Conservation (phyloP, 2,329 filamentous ascomycete species). For the Hypoxylon sp. region DNA sequence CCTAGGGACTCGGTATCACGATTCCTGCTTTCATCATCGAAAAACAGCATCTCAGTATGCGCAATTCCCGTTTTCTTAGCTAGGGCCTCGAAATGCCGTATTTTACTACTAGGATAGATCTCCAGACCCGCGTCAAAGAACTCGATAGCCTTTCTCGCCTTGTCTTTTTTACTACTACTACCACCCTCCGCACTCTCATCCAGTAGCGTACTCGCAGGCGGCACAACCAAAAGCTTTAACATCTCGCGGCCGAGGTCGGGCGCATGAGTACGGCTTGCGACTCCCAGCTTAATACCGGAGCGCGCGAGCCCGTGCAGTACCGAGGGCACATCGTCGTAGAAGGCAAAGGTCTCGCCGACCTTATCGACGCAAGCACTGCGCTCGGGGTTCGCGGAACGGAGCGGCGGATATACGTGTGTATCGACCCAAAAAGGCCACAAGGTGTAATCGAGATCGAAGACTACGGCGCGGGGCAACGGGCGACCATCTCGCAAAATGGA, state of each 20-base stretch:
- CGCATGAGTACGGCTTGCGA: constrained; percentile 82
- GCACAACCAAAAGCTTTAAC: constrained; percentile 75
- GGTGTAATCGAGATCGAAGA: constrained; percentile 97
- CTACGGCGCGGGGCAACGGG: constrained; percentile 82
- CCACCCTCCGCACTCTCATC: constrained; percentile 19
- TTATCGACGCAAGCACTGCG: constrained; percentile 59
- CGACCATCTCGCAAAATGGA: constrained; percentile 62
- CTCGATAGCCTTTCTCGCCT: constrained; percentile 60
- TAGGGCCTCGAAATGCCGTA: constrained; percentile 81
- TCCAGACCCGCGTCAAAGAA: constrained; percentile 69
- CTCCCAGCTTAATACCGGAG: constrained; percentile 65
- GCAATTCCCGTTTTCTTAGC: constrained; percentile 73
- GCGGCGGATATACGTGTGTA: constrained; percentile 82
- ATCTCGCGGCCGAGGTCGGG: constrained; percentile 83
- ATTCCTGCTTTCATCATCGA: constrained; percentile 91
- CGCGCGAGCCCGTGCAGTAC: constrained; percentile 69
- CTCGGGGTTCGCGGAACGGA: constrained; percentile 60
- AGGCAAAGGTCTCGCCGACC: constrained; percentile 71
- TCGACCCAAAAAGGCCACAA: constrained; percentile 99
- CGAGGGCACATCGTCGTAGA: constrained; percentile 74
- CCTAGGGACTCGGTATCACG: constrained; percentile 81
- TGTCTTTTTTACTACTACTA: constrained; percentile 42
- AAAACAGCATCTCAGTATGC: constrained; percentile 91
- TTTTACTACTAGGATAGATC: constrained; percentile 82
- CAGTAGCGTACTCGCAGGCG: constrained; percentile 46